phyloP scores from a whole-genome alignment of 192 early-diverging fungal species.

The Mortierella antarctica region DNA sequence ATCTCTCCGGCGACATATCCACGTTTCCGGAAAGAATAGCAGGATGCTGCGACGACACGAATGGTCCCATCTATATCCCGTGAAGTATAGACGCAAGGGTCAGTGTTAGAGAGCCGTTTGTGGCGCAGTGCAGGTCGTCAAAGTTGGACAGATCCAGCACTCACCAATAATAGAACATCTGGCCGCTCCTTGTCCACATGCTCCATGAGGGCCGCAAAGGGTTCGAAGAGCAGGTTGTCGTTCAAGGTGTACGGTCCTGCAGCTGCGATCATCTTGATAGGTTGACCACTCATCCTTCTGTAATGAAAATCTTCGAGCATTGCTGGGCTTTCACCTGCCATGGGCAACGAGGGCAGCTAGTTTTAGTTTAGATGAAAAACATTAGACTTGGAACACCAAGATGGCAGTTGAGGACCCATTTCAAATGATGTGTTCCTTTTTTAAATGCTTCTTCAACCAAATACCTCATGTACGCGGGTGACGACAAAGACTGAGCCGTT shows the following conservation, averaged over 20 bases:
- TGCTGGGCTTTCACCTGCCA: slow-evolving; percentile 53
- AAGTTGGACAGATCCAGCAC: background rate
- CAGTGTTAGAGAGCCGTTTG: background rate
- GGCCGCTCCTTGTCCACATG: slow-evolving; percentile 71
- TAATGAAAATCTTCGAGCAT: slow-evolving; percentile 56
- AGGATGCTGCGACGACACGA: slow-evolving; percentile 72
- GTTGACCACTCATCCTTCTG: slow-evolving; percentile 40
- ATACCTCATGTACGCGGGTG: slow-evolving; percentile 65
- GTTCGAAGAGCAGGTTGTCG: slow-evolving; percentile 83
- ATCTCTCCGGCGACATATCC: slow-evolving; percentile 65
- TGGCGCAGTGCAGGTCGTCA: background rate
- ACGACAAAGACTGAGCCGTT: slow-evolving; percentile 66
- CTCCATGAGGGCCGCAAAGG: slow-evolving; percentile 81
- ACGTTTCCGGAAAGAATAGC: slow-evolving; percentile 62
- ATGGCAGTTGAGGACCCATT: background rate
- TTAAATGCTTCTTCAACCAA: slow-evolving; percentile 2
- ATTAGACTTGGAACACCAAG: slow-evolving; percentile 3
- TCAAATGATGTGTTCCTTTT: background rate
- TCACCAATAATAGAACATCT: slow-evolving; percentile 82
- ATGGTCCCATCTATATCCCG: slow-evolving; percentile 70
- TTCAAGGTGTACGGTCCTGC: slow-evolving; percentile 90
- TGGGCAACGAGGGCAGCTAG: slow-evolving; percentile 65
- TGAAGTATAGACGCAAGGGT: background rate
- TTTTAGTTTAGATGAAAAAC: background rate
- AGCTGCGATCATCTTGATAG: slow-evolving; percentile 71